These are phyloP conservation scores for Adansonia gregorii DNA, from an alignment of 441 rosid species.

Conservation along the genomic window DNA sequence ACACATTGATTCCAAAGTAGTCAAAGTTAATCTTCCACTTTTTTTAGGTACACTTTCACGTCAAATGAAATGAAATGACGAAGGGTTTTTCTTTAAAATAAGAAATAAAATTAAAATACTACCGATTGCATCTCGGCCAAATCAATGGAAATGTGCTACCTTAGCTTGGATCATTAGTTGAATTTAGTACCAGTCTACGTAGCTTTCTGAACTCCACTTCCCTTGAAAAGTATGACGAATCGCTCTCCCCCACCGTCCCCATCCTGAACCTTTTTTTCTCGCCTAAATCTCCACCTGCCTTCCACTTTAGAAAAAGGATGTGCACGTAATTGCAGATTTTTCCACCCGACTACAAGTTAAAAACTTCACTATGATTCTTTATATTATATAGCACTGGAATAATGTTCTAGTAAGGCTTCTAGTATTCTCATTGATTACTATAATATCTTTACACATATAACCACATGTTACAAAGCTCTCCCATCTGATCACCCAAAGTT, in stretches of 20 bases:
- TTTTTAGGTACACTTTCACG: not conserved
- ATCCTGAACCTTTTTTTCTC: too few relatives aligned
- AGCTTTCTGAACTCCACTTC: not conserved
- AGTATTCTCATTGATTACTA: not conserved
- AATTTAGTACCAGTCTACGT: not conserved
- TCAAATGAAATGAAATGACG: not conserved
- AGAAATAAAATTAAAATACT: not conserved
- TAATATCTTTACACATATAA: not conserved
- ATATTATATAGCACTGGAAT: not conserved
- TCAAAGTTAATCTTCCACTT: too few relatives aligned
- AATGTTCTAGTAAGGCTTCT: not conserved
- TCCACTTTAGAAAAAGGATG: not conserved
- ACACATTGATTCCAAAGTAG: too few relatives aligned
- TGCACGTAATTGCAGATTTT: not conserved
- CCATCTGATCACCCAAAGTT: slow-evolving; percentile 4
- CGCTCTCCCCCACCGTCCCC: too few relatives aligned
- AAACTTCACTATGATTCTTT: not conserved
- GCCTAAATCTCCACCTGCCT: not conserved
- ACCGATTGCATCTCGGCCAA: not conserved
- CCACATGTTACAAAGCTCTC: not conserved
- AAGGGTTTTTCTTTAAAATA: not conserved
- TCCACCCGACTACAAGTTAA: not conserved
- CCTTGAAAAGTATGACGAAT: too few relatives aligned
- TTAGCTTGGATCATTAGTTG: not conserved
- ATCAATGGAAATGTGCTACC: not conserved